A percentile compares a stretch with the other conserved stretches of the same genome.
Evolutionary conservation across 371 early-diverging fungal genomes (phyloP).

Genomic region (Lichtheimia ramosa): DNA sequence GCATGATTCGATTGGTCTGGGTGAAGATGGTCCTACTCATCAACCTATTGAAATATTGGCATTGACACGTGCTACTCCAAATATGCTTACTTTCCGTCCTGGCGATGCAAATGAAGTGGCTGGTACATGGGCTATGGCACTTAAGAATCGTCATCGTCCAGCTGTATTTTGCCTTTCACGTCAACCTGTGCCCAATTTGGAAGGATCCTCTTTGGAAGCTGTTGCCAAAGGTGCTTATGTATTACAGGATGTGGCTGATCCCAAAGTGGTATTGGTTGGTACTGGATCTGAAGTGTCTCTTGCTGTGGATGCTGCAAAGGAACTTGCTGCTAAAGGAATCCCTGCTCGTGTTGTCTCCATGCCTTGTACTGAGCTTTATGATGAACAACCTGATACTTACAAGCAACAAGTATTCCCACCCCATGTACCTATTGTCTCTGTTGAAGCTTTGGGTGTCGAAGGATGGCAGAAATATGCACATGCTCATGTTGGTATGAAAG

Average conservation of each 20-base stretch:
- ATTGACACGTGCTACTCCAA: constrained; percentile 92
- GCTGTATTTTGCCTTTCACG: constrained; percentile 91
- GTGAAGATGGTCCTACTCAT: constrained; percentile 99
- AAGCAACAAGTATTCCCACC: constrained; percentile 72
- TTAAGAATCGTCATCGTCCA: constrained; percentile 69
- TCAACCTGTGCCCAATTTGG: constrained; percentile 92
- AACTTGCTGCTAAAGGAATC: constrained; percentile 53
- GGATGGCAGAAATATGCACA: constrained; percentile 92
- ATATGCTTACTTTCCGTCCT: constrained; percentile 87
- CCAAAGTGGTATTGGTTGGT: constrained; percentile 70
- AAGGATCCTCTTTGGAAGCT: constrained; percentile 80
- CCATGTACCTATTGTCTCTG: constrained; percentile 79
- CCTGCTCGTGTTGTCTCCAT: constrained; percentile 88
- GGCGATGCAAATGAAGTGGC: constrained; percentile 97
- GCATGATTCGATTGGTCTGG: constrained; percentile 98
- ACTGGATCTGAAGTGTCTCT: constrained; percentile 95
- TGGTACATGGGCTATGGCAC: constrained; percentile 84
- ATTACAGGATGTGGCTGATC: constrained; percentile 55
- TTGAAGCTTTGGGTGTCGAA: constrained; percentile 88
- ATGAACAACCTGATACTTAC: constrained; percentile 82
- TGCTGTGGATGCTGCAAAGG: constrained; percentile 76
- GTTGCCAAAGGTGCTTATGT: constrained; percentile 78
- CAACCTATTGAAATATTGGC: constrained; percentile 98
- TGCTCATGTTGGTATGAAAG: constrained; percentile 15
- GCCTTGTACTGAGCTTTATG: constrained; percentile 91